Conservation (phyloP, 2,329 filamentous ascomycete genomes). For the Epichloe coenophiala region DNA sequence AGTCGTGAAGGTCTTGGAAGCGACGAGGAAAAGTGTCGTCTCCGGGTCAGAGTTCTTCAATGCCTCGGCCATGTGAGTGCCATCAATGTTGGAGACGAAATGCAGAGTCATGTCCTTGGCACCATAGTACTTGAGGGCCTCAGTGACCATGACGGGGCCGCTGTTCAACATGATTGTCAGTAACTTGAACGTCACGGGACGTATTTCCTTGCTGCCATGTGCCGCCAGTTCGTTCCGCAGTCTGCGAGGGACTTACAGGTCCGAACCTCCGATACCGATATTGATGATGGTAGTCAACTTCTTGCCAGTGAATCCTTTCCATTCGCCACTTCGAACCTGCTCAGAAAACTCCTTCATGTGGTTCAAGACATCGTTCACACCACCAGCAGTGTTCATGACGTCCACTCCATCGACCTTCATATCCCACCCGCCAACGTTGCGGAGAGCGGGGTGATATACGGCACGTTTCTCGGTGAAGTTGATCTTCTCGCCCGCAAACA, state of each 20-base stretch:
- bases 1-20: conserved; percentile 98
- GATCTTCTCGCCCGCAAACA: conserved; percentile 97
- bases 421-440: conserved; percentile 73
- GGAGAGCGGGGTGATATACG: conserved; percentile 88
- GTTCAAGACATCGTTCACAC: conserved; percentile 77
- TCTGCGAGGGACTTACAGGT: conserved; percentile 59
- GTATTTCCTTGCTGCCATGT: neutral
- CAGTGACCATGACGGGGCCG: conserved; percentile 96
- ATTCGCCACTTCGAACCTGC: conserved; percentile 83
- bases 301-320: conserved; percentile 97
- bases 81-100: conserved; percentile 99
- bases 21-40: conserved; percentile 96
- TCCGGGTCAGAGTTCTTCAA: conserved; percentile 81
- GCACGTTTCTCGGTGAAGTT: conserved; percentile 97
- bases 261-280: conserved; percentile 93
- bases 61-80: conserved; percentile 93
- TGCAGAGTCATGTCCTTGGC: conserved; percentile 77
- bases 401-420: conserved; percentile 82
- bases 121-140: conserved; percentile 91
- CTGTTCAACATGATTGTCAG: conserved; percentile 27
- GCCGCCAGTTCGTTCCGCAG: neutral
- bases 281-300: conserved; percentile 94
- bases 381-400: conserved; percentile 80
- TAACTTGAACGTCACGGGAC: too few relatives aligned
- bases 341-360: conserved; percentile 99